These are phyloP conservation scores for Microdochium trichocladiopsis DNA, from an alignment of 2,329 filamentous ascomycete species.

Conservation along the genomic window DNA sequence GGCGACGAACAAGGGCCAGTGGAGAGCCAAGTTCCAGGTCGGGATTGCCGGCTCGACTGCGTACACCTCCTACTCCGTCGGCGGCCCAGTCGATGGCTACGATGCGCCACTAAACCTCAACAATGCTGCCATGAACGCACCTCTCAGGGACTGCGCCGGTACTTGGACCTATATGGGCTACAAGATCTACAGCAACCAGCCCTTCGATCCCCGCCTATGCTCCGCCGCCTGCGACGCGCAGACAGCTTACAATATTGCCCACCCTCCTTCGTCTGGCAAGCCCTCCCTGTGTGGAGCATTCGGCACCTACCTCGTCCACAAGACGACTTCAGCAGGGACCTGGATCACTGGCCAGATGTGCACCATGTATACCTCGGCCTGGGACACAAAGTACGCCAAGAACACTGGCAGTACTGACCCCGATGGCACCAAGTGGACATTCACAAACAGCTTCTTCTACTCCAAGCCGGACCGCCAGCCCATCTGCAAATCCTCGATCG, in stretches of 20 bases:
- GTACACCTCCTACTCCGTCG: not conserved
- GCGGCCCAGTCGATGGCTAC: not conserved
- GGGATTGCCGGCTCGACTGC: not conserved
- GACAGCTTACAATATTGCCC: not conserved
- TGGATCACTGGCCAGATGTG: not conserved
- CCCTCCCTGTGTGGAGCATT: not conserved
- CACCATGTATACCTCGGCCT: not conserved
- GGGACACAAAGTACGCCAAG: not conserved
- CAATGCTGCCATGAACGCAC: not conserved
- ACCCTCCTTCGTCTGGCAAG: not conserved
- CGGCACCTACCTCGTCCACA: not conserved
- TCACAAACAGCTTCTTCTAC: not conserved
- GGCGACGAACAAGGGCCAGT: not conserved
- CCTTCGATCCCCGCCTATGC: not conserved
- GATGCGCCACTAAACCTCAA: not conserved
- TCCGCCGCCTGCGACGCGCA: not conserved
- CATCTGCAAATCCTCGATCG: not conserved
- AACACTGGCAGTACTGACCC: not conserved
- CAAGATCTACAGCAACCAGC: not conserved
- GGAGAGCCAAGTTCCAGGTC: not conserved
- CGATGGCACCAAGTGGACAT: not conserved
- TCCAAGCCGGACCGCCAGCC: not conserved
- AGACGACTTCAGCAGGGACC: not conserved
- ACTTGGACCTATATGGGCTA: not conserved
- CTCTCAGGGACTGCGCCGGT: not conserved